Conservation (phyloP, 164 flowering plant genomes). For the Nymphaea thermarum region DNA sequence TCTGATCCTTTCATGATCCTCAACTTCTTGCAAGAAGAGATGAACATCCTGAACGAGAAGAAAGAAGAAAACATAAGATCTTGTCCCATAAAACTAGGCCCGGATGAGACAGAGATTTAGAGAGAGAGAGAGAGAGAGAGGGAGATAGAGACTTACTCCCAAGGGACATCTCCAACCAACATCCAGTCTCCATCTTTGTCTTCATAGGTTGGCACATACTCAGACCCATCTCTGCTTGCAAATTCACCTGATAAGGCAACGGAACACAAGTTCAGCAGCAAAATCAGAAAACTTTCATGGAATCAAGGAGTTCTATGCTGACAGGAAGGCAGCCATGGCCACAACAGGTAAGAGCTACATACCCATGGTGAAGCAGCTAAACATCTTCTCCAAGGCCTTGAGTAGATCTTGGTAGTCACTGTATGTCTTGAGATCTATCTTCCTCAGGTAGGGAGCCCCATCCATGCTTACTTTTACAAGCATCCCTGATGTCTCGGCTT, state of each 20-base stretch:
- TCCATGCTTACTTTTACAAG: conserved; percentile 90
- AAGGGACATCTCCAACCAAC: conserved; percentile 95
- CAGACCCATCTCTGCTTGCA: conserved; percentile 18
- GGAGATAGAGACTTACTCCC: conserved; percentile 54
- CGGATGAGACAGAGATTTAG: no score
- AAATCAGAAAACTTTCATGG: no score
- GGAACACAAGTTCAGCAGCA: no score
- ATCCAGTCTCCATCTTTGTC: conserved; percentile 95
- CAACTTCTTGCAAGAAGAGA: conserved; percentile 65
- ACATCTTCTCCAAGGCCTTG: conserved; percentile 64
- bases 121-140: conserved; percentile 4
- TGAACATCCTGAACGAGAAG: conserved; percentile 52
- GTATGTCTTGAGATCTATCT: conserved; percentile 63
- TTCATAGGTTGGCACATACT: conserved; percentile 68
- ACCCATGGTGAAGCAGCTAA: conserved; percentile 58
- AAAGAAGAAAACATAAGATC: conserved; percentile 1
- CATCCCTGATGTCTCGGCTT: conserved; percentile 32
- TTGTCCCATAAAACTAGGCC: background rate
- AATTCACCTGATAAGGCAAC: no score
- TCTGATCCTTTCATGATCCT: conserved; percentile 84
- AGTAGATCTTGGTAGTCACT: conserved; percentile 50
- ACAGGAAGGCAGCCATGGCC: no score
- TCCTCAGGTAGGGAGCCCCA: conserved; percentile 80
- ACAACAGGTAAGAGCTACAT: background rate
- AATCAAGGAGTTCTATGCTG: no score